Percentiles rank a stretch among this genome's conserved stretches.
Conservation (phyloP, 1,139 yeast species). For the Sugiyamaella japonica region DNA sequence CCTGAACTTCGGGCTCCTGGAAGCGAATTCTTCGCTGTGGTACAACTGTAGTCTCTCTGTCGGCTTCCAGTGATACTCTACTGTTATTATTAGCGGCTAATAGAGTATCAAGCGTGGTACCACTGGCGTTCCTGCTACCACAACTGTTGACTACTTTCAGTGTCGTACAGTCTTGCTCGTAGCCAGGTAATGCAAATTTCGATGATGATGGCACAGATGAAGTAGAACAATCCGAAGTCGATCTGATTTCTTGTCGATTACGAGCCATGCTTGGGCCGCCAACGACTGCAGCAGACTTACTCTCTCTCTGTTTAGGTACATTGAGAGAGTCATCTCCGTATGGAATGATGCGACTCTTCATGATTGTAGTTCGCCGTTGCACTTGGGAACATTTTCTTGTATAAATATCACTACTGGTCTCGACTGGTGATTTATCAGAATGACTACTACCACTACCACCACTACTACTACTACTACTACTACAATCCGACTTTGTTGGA, state of each 20-base stretch:
- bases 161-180: constrained; percentile 28
- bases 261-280: background rate
- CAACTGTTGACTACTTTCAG: constrained; percentile 31
- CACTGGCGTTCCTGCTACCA: constrained; percentile 19
- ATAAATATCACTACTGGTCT: constrained; percentile 24
- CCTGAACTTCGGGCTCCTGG: constrained; percentile 14
- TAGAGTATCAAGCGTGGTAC: constrained; percentile 12
- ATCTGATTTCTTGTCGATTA: background rate
- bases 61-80: background rate
- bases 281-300: background rate
- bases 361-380: constrained; percentile 16
- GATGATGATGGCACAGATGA: constrained; percentile 10
- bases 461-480: no score
- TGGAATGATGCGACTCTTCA: background rate
- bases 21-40: constrained; percentile 7
- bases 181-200: constrained; percentile 34
- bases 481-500: constrained; percentile 9
- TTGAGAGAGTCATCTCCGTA: background rate
- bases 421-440: constrained; percentile 4
- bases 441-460: constrained; percentile 3
- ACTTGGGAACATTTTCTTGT: constrained; percentile 33
- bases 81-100: background rate
- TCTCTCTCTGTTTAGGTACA: background rate
- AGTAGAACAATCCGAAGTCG: constrained; percentile 1
- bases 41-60: background rate